Conservation (phyloP, 1,284 basidiomycete species). For the Puccinia hordei region DNA sequence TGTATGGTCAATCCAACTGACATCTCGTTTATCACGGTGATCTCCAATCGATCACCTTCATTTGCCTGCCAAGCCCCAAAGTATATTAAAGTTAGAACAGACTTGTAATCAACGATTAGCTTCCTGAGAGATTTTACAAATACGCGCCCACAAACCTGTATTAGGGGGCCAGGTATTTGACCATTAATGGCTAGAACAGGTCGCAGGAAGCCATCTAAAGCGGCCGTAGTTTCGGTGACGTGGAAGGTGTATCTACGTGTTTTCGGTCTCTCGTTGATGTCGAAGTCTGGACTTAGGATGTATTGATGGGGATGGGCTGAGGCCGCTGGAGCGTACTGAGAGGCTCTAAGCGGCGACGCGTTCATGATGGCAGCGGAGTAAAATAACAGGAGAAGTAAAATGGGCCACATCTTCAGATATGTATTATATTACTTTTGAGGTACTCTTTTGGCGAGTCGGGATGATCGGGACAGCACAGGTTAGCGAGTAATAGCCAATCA, state of each 20-base stretch:
- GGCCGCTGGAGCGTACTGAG: background rate
- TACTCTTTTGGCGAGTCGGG: background rate
- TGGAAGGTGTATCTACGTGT: conserved; percentile 54
- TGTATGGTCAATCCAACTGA: conserved; percentile 61
- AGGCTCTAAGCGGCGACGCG: background rate
- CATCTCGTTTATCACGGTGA: conserved; percentile 62
- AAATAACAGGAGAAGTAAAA: background rate
- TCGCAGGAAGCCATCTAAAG: conserved; percentile 61
- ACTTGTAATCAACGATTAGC: background rate
- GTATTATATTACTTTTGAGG: background rate
- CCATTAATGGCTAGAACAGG: conserved; percentile 64
- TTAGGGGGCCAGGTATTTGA: conserved; percentile 63
- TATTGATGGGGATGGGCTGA: conserved; percentile 45
- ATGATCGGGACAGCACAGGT: background rate
- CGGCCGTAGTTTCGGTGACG: conserved; percentile 52
- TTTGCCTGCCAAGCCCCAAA: conserved; percentile 26
- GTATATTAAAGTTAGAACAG: background rate
- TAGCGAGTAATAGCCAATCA: background rate
- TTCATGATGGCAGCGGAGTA: background rate
- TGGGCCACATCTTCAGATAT: background rate
- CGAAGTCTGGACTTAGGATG: conserved; percentile 53
- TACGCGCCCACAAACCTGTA: conserved; percentile 57
- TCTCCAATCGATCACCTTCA: conserved; percentile 61
- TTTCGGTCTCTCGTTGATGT: conserved; percentile 52
- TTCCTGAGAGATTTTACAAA: background rate